These are phyloP conservation scores for Cynara cardunculus DNA, from an alignment of 129 eudicot genomes.

Conservation along the genomic window DNA sequence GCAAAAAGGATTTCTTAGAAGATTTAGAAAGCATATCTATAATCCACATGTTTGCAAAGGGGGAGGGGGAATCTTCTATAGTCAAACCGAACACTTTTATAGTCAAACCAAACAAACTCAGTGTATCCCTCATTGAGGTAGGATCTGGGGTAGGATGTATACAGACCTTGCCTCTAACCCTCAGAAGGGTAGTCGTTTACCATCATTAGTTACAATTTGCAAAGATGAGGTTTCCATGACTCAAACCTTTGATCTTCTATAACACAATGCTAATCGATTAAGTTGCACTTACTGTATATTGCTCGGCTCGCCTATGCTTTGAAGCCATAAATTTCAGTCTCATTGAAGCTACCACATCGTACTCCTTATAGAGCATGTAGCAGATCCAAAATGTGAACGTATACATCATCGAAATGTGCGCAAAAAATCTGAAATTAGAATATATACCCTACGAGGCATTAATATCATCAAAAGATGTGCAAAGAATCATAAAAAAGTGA, in stretches of 20 bases:
- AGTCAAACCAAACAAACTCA: no score
- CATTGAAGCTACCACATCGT: conserved; percentile 78
- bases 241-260: conserved; percentile 1
- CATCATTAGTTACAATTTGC: no score
- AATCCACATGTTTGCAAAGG: no score
- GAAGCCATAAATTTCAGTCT: conserved; percentile 85
- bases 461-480: neutral
- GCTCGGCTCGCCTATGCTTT: conserved; percentile 76
- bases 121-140: no score
- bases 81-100: no score
- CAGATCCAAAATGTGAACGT: conserved; percentile 90
- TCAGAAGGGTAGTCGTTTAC: no score
- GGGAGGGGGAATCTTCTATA: no score
- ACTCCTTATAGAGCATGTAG: conserved; percentile 90
- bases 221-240: neutral
- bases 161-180: no score
- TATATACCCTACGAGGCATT: neutral
- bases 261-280: neutral
- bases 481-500: neutral
- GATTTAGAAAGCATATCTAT: no score
- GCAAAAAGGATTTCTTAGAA: no score
- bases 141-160: no score
- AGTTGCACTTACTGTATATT: conserved; percentile 70
- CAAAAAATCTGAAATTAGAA: conserved; percentile 68
- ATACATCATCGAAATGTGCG: conserved; percentile 77